Evolutionary conservation across 2,329 filamentous ascomycete species (phyloP), one percentile per base, ranked within the genome.

Genomic region (Coniochaeta sp.): DNA sequence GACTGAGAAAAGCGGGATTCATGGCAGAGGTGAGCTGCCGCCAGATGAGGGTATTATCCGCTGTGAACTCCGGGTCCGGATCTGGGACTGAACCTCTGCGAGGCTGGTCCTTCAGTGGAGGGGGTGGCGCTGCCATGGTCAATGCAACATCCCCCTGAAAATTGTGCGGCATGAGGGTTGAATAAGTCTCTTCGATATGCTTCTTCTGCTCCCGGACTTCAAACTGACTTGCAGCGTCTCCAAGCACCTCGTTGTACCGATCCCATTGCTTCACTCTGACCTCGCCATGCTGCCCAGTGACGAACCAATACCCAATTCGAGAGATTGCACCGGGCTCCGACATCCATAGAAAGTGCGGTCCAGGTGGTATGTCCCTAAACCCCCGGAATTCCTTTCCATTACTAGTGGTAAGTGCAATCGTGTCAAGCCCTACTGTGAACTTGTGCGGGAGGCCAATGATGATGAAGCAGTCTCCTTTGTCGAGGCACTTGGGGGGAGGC

Each of bases 261-360:
- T 87, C 79, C 85, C 83, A 86, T 65, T 80, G 76, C 67, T 81
- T 76, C 31, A 82, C 75, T 60, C 78, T 76, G 22, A 79, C 72
- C 5, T 67, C 69, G 16, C 73, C 65, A 3, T 62, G 62, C 12
- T 69, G 66, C 1, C 69, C 70, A 0, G 76, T 75, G 50, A 77
- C 69, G 59, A 87, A 74, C 84, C 84, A 88, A 67, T 81, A 85
- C 6, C 83, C 85, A 59, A 76, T 81, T 3, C 85, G 78, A 1
- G 81, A 81, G 19, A 77, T 73, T 19, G 75, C 74, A 1, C 74
- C 73, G 0, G 77, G 75, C 24, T 81, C 76, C 1, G 83, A 76
- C 31, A 81, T 77, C 83, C 84, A 88, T 61, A 87, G 74, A 61
- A 88, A 81, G 67, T 88, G 85, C 16, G 79, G 69, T 0, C 85